Conservation (phyloP, 192 early-diverging fungal species). For the Umbelopsis vinacea region DNA sequence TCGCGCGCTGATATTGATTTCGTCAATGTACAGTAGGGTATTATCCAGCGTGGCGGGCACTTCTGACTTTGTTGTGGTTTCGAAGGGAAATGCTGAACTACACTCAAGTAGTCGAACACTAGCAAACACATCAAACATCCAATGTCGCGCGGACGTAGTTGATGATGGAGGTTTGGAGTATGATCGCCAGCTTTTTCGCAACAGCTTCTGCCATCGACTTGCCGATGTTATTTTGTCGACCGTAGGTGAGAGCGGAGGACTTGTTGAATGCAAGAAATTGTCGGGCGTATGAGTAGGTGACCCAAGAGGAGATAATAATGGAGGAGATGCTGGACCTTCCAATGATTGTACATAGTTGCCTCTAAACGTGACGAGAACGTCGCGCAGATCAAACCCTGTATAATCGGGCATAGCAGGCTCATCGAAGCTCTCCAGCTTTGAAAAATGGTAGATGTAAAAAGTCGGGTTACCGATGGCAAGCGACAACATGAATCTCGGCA, state of each 20-base stretch:
- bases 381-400: neutral
- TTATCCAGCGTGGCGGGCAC: neutral
- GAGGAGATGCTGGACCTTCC: neutral
- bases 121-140: neutral
- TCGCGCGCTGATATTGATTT: slow-evolving; percentile 1
- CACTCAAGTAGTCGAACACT: neutral
- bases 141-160: neutral
- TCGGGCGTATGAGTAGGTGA: slow-evolving; percentile 8
- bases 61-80: neutral
- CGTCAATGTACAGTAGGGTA: neutral
- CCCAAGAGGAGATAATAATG: neutral
- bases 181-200: slow-evolving; percentile 9
- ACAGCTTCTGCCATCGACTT: slow-evolving; percentile 8
- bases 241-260: neutral
- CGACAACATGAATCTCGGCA: slow-evolving; percentile 1
- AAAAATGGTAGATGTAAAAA: neutral
- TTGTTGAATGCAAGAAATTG: neutral
- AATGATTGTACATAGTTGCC: slow-evolving; percentile 6
- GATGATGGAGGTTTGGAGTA: slow-evolving; percentile 1
- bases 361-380: neutral
- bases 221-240: neutral
- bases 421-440: too few relatives aligned
- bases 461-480: neutral
- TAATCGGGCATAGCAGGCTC: neutral
- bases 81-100: neutral